A percentile compares a stretch with the other conserved stretches of the same genome.
Conservation (phyloP, 345 rosid species). For the Psidium guajava region DNA sequence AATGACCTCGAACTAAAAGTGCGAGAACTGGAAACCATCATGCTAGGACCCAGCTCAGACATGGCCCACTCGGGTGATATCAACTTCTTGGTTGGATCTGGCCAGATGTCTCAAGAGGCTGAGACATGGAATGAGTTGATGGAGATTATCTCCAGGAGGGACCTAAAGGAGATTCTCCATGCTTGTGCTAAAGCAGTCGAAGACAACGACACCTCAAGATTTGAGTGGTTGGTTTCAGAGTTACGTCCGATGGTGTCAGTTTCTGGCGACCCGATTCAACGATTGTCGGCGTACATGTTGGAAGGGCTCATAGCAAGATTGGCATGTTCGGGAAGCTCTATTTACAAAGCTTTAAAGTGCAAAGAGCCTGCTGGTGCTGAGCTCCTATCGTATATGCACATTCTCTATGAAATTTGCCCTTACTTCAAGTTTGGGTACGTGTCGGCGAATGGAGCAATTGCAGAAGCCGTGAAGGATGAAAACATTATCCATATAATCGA, state of each 20-base stretch:
- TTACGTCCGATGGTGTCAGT: constrained; percentile 75
- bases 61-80: constrained; percentile 6
- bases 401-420: constrained; percentile 82
- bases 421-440: constrained; percentile 91
- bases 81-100: constrained; percentile 1
- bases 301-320: constrained; percentile 83
- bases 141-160: constrained; percentile 57
- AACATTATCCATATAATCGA: constrained; percentile 69
- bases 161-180: constrained; percentile 58
- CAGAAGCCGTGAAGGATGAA: constrained; percentile 83
- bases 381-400: constrained; percentile 80
- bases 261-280: constrained; percentile 82
- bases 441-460: constrained; percentile 95
- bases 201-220: constrained; percentile 27
- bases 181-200: constrained; percentile 78
- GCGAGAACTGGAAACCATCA: constrained; percentile 61
- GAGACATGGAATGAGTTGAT: constrained; percentile 26
- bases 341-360: constrained; percentile 77
- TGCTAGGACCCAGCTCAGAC: constrained; percentile 57
- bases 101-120: constrained; percentile 16
- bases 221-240: constrained; percentile 58
- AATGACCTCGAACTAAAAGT: constrained; percentile 43
- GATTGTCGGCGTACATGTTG: constrained; percentile 80
- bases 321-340: constrained; percentile 75
- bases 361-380: constrained; percentile 72